phyloP scores from a whole-genome alignment of 345 rosid species.

The Eucalyptus globulus region DNA sequence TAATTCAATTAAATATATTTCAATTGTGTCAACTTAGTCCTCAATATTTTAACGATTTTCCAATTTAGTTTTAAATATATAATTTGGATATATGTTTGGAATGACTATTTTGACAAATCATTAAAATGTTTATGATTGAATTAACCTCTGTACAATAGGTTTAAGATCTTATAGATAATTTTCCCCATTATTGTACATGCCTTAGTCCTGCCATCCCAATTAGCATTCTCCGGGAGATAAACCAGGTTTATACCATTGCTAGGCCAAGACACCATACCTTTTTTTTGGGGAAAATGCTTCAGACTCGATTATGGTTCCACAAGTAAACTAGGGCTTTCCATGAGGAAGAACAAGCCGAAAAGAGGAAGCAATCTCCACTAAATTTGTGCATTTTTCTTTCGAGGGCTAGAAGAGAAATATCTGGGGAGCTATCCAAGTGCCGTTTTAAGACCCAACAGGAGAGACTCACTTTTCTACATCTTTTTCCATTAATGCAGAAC shows the following conservation, averaged over 20 bases:
- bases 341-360: neutral
- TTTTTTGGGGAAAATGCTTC: neutral
- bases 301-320: neutral
- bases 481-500: neutral
- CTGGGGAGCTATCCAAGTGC: neutral
- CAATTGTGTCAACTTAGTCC: too few relatives aligned
- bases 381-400: neutral
- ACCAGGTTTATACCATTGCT: neutral
- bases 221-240: neutral
- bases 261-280: neutral
- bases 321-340: neutral
- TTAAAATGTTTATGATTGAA: too few relatives aligned
- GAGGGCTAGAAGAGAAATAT: neutral
- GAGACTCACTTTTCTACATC: neutral
- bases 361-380: neutral
- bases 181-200: neutral
- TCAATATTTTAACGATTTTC: rapidly evolving
- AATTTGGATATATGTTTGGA: too few relatives aligned
- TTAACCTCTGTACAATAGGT: too few relatives aligned
- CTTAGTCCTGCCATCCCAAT: neutral
- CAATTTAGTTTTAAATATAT: too few relatives aligned
- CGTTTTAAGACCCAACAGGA: neutral
- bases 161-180: too few relatives aligned
- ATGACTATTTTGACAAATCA: too few relatives aligned
- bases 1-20: too few relatives aligned